Evolutionary conservation across 78 protist genomes (phyloP).

Genomic region (Speleostelium caveatum): DNA sequence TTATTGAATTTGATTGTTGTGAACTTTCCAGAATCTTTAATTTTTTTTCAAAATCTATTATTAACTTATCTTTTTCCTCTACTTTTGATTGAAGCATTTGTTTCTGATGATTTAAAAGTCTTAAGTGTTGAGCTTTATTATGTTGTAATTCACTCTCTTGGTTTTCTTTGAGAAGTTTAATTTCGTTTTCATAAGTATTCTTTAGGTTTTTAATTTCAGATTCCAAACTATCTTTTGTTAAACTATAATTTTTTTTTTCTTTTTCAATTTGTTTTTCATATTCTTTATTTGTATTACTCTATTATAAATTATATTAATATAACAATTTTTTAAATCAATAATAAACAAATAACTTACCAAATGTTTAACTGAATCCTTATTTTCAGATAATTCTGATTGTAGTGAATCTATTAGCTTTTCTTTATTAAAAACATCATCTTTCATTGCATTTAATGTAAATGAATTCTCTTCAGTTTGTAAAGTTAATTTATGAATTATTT

Average conservation of each 20-base stretch:
- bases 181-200: conserved; percentile 6
- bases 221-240: conserved; percentile 19
- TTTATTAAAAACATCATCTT: conserved; percentile 20
- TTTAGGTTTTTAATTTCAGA: background rate
- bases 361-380: conserved; percentile 13
- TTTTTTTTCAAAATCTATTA: conserved; percentile 42
- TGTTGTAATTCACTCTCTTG: conserved; percentile 37
- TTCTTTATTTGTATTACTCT: conserved; percentile 3
- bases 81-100: conserved; percentile 33
- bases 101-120: conserved; percentile 62
- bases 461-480: conserved; percentile 47
- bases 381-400: background rate
- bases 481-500: background rate
- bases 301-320: background rate
- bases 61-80: conserved; percentile 17
- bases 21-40: background rate
- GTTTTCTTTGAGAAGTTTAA: conserved; percentile 30
- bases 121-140: conserved; percentile 60
- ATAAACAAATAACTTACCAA: too few species aligned
- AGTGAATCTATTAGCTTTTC: background rate
- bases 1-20: background rate
- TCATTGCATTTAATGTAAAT: conserved; percentile 17
- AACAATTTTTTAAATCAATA: too few species aligned
- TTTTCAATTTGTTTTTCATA: conserved; percentile 14
- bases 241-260: background rate